Evolutionary conservation across 2,329 filamentous ascomycete species (phyloP), one percentile per base, ranked within the genome.

Genomic region (Fusarium udum): DNA sequence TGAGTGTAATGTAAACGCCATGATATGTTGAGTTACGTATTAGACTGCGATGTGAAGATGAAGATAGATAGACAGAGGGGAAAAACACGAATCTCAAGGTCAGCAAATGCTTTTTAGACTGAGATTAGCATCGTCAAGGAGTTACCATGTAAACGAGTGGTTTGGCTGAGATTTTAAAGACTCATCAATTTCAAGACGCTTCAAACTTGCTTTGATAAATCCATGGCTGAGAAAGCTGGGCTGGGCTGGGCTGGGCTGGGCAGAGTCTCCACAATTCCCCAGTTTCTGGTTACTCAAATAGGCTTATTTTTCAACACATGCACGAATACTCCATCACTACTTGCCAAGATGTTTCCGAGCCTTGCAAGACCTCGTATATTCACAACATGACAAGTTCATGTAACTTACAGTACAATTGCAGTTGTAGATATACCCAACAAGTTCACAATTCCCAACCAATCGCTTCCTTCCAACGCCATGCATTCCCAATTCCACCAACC

Each of bases 1-100:
- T 79, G 94, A 97, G 83, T 99, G 96, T 86, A 98, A 97, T 9
- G 96, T 97, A 85, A 97, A 97, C 4, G 95, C 95, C 96, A 98
- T 98, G 59, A 43, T 32, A 28, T 39, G n/a, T 43, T 22, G 26
- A 32, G 26, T 39, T 51, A 24, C 48, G 48, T 40, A 39, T 28
- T 32, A 55, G 34, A 58, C 31, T 32, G 37, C 10, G 39, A 46
- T 14, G 43, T 28, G 39, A 46, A 48, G 56, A 39, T 45, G 36
- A 32, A 51, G 34, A 42, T 22, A n/a, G 34, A 11, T 18, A 12
- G 22, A 10, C 15, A 22, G 20, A 15, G 45, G 10, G 16, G 15
- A 3, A 60, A 42, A 28, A 7, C 34, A 58, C 26, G 7, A 32
- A 20, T 37, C 22, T 45, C n/a, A 22, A 18, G 31, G 28, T 22